These are phyloP conservation scores for Corchorus olitorius DNA, from an alignment of 345 rosid species.

Conservation along the genomic window DNA sequence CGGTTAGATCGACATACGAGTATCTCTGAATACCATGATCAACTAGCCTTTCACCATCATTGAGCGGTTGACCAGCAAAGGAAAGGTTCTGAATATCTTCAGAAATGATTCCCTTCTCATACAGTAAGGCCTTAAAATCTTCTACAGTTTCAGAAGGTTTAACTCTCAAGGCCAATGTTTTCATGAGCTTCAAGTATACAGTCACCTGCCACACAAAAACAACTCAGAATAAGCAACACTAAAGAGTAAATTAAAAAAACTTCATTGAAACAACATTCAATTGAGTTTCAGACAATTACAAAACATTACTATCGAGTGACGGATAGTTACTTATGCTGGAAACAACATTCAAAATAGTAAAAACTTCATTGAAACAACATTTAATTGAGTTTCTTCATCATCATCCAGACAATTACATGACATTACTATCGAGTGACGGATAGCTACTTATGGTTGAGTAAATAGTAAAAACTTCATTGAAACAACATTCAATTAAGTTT, in stretches of 20 bases:
- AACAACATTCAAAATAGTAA: too few relatives aligned
- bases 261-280: too few relatives aligned
- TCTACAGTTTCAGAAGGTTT: constrained; percentile 25
- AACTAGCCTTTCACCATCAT: constrained; percentile 24
- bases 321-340: too few relatives aligned
- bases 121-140: constrained; percentile 31
- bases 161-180: constrained; percentile 28
- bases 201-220: constrained; percentile 27
- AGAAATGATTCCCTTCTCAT: constrained; percentile 29
- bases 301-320: too few relatives aligned
- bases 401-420: too few relatives aligned
- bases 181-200: constrained; percentile 34
- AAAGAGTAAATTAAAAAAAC: background rate
- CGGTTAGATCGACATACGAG: constrained; percentile 29
- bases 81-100: constrained; percentile 26
- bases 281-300: too few relatives aligned
- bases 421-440: too few relatives aligned
- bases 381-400: too few relatives aligned
- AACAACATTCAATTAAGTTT: too few relatives aligned
- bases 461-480: too few relatives aligned
- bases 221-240: background rate
- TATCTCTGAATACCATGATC: constrained; percentile 31
- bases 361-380: too few relatives aligned
- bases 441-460: too few relatives aligned
- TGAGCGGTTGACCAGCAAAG: constrained; percentile 31